A percentile compares a stretch with the other conserved stretches of the same genome.
Evolutionary conservation across 2,329 filamentous ascomycete species (phyloP).

Genomic region (Diaporthe sp.): DNA sequence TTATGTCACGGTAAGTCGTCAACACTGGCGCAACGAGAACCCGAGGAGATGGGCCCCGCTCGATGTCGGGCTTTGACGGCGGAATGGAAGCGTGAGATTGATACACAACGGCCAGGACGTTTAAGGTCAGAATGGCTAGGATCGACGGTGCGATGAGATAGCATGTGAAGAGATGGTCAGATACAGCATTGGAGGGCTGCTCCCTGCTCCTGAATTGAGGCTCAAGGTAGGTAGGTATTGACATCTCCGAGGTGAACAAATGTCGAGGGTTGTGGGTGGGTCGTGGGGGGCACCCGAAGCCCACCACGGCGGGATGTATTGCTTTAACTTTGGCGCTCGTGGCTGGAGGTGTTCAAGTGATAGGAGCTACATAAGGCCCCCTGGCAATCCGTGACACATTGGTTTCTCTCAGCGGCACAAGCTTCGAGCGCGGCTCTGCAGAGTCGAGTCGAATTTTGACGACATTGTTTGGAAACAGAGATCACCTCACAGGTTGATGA

Average conservation of each 20-base stretch:
- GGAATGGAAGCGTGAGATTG: neutral
- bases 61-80: neutral
- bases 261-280: neutral
- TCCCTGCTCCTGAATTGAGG: slow-evolving; percentile 22
- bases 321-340: neutral
- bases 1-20: too few species aligned
- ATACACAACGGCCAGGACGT: neutral
- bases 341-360: neutral
- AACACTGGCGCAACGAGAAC: neutral
- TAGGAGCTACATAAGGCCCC: neutral
- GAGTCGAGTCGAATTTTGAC: slow-evolving; percentile 8
- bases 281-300: slow-evolving; percentile 13
- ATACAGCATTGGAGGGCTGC: neutral
- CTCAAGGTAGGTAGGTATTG: neutral
- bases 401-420: slow-evolving; percentile 24
- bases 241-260: slow-evolving; percentile 31
- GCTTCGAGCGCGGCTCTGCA: slow-evolving; percentile 26
- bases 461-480: slow-evolving; percentile 18
- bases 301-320: slow-evolving; percentile 14
- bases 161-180: slow-evolving; percentile 7
- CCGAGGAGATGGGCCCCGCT: neutral
- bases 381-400: slow-evolving; percentile 35
- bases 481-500: neutral
- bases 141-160: neutral
- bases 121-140: neutral